A percentile compares a stretch with the other conserved stretches of the same genome.
Conservation (phyloP, 306 rosid genomes). For the Quercus variabilis region DNA sequence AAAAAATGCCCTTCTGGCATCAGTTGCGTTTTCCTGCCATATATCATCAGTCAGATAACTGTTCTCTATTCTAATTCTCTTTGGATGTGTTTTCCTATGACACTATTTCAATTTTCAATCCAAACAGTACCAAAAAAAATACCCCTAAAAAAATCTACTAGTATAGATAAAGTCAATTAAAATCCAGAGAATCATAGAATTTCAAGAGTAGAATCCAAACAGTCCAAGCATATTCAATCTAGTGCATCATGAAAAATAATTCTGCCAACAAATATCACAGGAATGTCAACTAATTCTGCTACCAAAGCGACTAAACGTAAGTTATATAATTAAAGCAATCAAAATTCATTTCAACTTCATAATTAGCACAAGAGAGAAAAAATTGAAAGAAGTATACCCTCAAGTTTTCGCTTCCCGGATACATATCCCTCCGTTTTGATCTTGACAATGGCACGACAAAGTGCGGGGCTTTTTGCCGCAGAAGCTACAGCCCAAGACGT, state of each 20-base stretch:
- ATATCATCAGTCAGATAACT: not conserved
- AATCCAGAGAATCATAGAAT: not conserved
- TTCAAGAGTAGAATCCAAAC: not conserved
- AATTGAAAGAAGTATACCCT: slow-evolving; percentile 1
- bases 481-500: slow-evolving; percentile 32
- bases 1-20: not conserved
- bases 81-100: not conserved
- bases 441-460: slow-evolving; percentile 25
- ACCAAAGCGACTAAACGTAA: not conserved
- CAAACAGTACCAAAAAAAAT: not conserved
- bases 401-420: not conserved
- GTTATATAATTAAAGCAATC: not conserved
- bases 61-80: not conserved
- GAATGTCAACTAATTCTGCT: not conserved
- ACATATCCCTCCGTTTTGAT: slow-evolving; percentile 21
- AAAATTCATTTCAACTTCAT: not conserved
- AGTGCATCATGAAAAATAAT: not conserved
- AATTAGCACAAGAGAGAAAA: not conserved
- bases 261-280: not conserved
- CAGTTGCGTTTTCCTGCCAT: not conserved
- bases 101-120: not conserved
- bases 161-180: not conserved
- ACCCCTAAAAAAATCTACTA: not conserved
- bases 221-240: not conserved
- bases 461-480: slow-evolving; percentile 16